phyloP scores from a whole-genome alignment of 2,329 filamentous ascomycete genomes.

The Cladosporium sp. region DNA sequence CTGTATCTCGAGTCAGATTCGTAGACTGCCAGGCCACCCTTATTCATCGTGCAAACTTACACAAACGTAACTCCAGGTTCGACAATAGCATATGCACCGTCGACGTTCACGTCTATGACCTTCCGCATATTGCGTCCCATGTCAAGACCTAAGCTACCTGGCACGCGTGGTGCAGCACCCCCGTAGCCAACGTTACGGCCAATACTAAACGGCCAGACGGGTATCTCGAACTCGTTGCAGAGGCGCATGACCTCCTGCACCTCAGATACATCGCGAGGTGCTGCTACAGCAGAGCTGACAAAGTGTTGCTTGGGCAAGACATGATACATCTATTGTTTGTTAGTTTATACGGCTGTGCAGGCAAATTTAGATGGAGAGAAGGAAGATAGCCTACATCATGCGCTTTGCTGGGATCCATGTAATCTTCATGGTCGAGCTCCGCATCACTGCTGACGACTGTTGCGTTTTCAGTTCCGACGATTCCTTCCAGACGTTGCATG shows the following conservation, averaged over 20 bases:
- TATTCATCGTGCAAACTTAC: background rate
- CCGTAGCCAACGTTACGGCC: constrained; percentile 58
- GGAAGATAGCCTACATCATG: constrained; percentile 22
- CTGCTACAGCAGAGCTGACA: constrained; percentile 47
- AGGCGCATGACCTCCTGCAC: constrained; percentile 51
- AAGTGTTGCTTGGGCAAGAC: constrained; percentile 43
- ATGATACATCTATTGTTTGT: constrained; percentile 6
- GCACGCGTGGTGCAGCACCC: constrained; percentile 56
- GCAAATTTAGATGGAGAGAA: background rate
- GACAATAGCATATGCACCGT: constrained; percentile 54
- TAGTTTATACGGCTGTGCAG: background rate
- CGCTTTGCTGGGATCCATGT: constrained; percentile 28
- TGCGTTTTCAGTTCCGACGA: constrained; percentile 26
- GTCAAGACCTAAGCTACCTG: constrained; percentile 54
- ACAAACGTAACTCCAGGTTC: constrained; percentile 56
- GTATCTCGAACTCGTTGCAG: constrained; percentile 50
- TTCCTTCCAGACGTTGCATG: constrained; percentile 18
- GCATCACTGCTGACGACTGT: constrained; percentile 36
- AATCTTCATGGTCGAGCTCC: constrained; percentile 27
- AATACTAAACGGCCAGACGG: constrained; percentile 54
- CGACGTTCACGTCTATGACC: constrained; percentile 54
- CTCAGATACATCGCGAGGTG: constrained; percentile 43
- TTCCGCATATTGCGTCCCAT: constrained; percentile 57
- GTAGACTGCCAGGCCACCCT: background rate
- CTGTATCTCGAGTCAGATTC: constrained; percentile 40